Evolutionary conservation across 768 basidiomycete species (phyloP), one percentile per base, ranked within the genome.

Genomic region (Leucosporidium yakuticum): DNA sequence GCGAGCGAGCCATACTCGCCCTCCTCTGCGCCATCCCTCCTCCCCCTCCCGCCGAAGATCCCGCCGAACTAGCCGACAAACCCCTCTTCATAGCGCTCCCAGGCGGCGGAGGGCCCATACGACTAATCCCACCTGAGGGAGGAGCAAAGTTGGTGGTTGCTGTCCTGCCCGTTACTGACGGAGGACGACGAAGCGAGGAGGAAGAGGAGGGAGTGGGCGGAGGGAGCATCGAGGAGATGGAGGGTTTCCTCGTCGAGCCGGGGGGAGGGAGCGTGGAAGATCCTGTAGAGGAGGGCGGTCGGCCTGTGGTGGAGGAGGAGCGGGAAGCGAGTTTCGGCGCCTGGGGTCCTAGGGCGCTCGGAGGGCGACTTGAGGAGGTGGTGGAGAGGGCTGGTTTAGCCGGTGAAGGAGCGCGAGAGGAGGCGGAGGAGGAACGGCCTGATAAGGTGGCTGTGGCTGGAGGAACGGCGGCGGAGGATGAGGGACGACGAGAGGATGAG

Each of bases 251-350:
- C 1, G 67, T 62, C 1, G 70, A 63, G 27, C 12, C 27, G 0
- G 60, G 60, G 1, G 32, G 63, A 14, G 36, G 23, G 34, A 23
- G 67, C 44, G 66, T 60, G 20, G 39, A 44, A 87, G 87, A 69
- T 87, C 85, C 62, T 65, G 76, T 31, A 73, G 76, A 50, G 76
- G 77, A 74, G 78, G 65, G 5, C 62, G 83, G 83, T 20, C 82
- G 78, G 25, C 23, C 39, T 7, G 39, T 44, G 6, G 39, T 44
- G 17, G 39, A 9, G 3, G 39, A 44, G 39, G 39, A 15, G 14
- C 8, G 39, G 39, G 8, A 15, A 44, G 14, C 6, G 39, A 44
- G 39, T 15, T 44, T 44, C 8, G 39, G 39, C 14, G 39, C 39
- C 17, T 8, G 2, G 6, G 39, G 8, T 8, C 8, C 39, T 15